A percentile compares a stretch with the other conserved stretches of the same genome.
Conservation (phyloP, 1,284 basidiomycete species). For the Austropuccinia psidii region DNA sequence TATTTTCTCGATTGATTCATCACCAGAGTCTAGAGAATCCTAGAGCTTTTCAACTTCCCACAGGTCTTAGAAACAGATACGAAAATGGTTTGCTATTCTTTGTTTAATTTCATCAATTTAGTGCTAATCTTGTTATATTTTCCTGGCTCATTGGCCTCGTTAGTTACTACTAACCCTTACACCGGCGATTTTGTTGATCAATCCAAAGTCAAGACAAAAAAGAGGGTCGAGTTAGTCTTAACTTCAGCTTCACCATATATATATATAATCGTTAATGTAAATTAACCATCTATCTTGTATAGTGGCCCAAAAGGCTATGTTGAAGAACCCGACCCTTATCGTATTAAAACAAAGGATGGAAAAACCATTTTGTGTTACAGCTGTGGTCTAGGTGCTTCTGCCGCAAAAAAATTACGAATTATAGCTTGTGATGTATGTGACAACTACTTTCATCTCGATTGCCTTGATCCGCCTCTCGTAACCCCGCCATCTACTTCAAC, state of each 20-base stretch:
- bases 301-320: conserved; percentile 27
- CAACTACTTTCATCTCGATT: conserved; percentile 32
- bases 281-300: not conserved
- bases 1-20: not conserved
- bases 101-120: not conserved
- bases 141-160: not conserved
- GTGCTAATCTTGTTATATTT: not conserved
- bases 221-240: conserved; percentile 3
- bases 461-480: conserved; percentile 32
- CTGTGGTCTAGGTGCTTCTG: conserved; percentile 22
- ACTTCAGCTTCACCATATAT: not conserved
- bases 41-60: not conserved
- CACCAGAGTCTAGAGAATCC: not conserved
- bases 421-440: conserved; percentile 26
- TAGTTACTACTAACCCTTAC: conserved; percentile 5
- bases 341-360: conserved; percentile 25
- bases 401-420: conserved; percentile 7
- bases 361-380: conserved; percentile 31
- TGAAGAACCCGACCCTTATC: conserved; percentile 34
- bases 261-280: too few species aligned
- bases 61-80: not conserved
- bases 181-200: conserved; percentile 18
- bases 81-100: not conserved
- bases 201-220: not conserved
- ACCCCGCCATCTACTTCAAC: not conserved